These are phyloP conservation scores for Mycena vulgaris DNA, from an alignment of 768 basidiomycete genomes.

Conservation along the genomic window DNA sequence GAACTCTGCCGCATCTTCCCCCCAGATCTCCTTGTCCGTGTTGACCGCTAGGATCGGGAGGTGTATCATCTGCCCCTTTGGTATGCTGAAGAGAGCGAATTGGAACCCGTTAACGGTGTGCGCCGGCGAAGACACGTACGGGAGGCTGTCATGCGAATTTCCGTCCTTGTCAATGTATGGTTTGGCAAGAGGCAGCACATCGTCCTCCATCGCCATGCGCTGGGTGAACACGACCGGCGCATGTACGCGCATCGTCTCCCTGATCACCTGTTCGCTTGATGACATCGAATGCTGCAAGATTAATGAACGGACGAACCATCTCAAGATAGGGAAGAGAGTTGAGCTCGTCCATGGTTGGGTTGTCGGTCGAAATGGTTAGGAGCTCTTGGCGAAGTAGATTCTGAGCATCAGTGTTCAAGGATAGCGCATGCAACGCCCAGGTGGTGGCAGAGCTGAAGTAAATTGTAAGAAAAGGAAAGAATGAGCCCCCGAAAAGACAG, in stretches of 20 bases:
- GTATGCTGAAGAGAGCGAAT: neutral
- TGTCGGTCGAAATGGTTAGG: constrained; percentile 20
- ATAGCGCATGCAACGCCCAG: neutral
- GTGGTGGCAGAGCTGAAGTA: neutral
- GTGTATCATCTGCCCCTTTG: constrained; percentile 56
- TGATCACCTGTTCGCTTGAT: constrained; percentile 52
- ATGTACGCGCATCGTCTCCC: constrained; percentile 58
- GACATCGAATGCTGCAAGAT: neutral
- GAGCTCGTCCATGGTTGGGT: constrained; percentile 11
- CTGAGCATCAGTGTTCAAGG: neutral
- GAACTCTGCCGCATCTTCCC: constrained; percentile 67
- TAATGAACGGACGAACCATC: neutral
- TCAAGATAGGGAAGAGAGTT: constrained; percentile 57
- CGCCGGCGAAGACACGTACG: neutral
- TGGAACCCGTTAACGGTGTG: neutral
- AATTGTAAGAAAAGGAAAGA: neutral
- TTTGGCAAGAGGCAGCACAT: constrained; percentile 51
- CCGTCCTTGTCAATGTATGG: constrained; percentile 47
- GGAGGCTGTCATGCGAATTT: neutral
- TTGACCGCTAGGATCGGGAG: constrained; percentile 72
- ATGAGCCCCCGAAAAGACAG: neutral
- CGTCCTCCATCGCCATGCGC: constrained; percentile 50
- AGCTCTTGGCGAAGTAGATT: neutral
- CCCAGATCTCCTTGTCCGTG: constrained; percentile 69
- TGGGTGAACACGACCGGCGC: constrained; percentile 49